phyloP scores from a whole-genome alignment of 1,284 basidiomycete genomes.

The Marasmius fiardii region DNA sequence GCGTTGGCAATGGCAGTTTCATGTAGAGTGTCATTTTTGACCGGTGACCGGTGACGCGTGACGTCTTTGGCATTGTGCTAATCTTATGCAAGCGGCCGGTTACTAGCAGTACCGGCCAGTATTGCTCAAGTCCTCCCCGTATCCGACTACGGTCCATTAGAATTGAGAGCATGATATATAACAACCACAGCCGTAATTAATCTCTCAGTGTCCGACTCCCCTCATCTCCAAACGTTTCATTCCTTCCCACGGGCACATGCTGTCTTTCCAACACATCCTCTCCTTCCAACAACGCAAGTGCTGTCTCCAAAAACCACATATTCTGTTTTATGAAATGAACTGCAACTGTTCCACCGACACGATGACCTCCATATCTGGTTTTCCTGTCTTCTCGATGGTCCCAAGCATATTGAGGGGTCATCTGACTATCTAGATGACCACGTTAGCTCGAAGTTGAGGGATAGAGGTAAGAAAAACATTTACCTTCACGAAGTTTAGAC shows the following conservation, averaged over 20 bases:
- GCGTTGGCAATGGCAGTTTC: too few species aligned
- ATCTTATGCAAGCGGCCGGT: too few species aligned
- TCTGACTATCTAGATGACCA: slow-evolving; percentile 41
- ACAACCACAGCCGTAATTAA: too few species aligned
- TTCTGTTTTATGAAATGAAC: slow-evolving; percentile 98
- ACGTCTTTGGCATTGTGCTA: too few species aligned
- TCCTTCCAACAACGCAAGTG: slow-evolving; percentile 80
- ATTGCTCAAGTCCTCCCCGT: too few species aligned
- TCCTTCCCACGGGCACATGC: slow-evolving; percentile 30
- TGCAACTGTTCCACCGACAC: slow-evolving; percentile 89
- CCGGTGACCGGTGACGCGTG: too few species aligned
- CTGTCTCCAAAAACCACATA: slow-evolving; percentile 95
- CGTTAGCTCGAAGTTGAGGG: slow-evolving; percentile 1
- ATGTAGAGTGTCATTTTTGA: too few species aligned
- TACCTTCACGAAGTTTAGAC: slow-evolving; percentile 65
- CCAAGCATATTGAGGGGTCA: slow-evolving; percentile 64
- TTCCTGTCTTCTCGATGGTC: slow-evolving; percentile 63
- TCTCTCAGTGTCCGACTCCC: not conserved
- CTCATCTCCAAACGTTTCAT: not conserved
- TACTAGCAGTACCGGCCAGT: too few species aligned
- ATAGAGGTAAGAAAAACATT: slow-evolving; percentile 13
- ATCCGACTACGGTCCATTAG: too few species aligned
- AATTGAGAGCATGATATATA: too few species aligned
- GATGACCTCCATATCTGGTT: slow-evolving; percentile 63
- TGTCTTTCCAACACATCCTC: slow-evolving; percentile 40